Evolutionary conservation across 2,329 filamentous ascomycete genomes (phyloP), one percentile per base, ranked within the genome.

Genomic region (Westerdykella sp.): DNA sequence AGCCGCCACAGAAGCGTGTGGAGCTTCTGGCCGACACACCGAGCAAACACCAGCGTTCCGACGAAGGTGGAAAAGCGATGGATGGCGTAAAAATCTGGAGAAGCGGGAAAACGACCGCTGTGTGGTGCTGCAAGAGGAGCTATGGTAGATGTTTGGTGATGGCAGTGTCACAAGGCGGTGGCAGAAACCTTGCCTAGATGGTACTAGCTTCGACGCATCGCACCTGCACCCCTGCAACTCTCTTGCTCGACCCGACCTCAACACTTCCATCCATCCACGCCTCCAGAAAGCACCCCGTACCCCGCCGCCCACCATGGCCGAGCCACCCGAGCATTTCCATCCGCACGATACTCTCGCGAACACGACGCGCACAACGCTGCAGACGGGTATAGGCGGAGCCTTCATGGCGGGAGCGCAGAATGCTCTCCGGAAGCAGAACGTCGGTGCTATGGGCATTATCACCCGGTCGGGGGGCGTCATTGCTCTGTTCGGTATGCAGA

Each of bases 321-420:
- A 55, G 47, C 25, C 25, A 28, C 25, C 43, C n/a, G 46, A 53
- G 22, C 50, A 64, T 49, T 94, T 84, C 69, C 79, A 85, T 52
- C 80, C 84, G 39, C 80, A 83, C 68, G 86, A 95, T 76, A 82
- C 87, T 54, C 69, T 95, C 57, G 76, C 77, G 53, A 75, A 77
- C 50, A 78, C 83, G 40, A 71, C 83, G 63, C 81, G 79, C 65
- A 80, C 81, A 48, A 79, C 77, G 34, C 60, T 82, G 51, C 69
- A 87, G 57, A 82, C 83, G 48, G 81, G 81, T 60, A 72, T 73
- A 46, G 78, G 78, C 47, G 89, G 89, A 57, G 71, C 85, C 63
- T 77, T 88, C 68, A 66, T 85, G 47, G 84, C 87, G 40, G 83
- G 85, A 43, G 77, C 95, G 53, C 86, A 90, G 73, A 97, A 95